Evolutionary conservation across 2,329 filamentous ascomycete genomes (phyloP).

Genomic region (Exophiala viscosa): DNA sequence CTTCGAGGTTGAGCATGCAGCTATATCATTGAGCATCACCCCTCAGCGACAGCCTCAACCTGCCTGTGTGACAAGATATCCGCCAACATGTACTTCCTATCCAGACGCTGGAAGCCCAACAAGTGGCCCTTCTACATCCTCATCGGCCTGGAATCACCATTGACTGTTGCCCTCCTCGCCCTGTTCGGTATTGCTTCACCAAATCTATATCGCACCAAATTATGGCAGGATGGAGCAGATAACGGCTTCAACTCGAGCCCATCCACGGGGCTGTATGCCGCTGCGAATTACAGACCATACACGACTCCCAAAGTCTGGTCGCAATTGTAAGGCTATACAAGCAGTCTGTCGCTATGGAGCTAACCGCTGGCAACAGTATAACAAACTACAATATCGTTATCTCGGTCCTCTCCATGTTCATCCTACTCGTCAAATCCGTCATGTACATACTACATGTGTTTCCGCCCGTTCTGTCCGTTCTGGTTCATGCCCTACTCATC

Average conservation of each 20-base stretch:
- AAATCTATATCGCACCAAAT: slow-evolving; percentile 57
- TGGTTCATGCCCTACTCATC: slow-evolving; percentile 51
- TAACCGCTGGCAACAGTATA: slow-evolving; percentile 41
- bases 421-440: slow-evolving; percentile 56
- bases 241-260: slow-evolving; percentile 63
- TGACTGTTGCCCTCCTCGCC: slow-evolving; percentile 56
- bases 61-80: background rate
- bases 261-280: slow-evolving; percentile 53
- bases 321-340: slow-evolving; percentile 48
- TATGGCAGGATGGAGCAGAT: slow-evolving; percentile 60
- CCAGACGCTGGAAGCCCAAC: slow-evolving; percentile 53
- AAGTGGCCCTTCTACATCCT: slow-evolving; percentile 47
- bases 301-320: slow-evolving; percentile 57
- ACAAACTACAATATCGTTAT: slow-evolving; percentile 61
- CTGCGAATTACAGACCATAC: slow-evolving; percentile 57
- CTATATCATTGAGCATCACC: slow-evolving; percentile 1
- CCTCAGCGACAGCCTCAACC: background rate
- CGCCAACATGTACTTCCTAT: slow-evolving; percentile 41
- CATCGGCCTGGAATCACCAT: slow-evolving; percentile 53
- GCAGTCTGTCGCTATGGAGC: slow-evolving; percentile 4
- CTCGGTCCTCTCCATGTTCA: slow-evolving; percentile 58
- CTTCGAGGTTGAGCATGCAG: slow-evolving; percentile 9
- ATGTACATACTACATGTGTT: slow-evolving; percentile 56
- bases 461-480: slow-evolving; percentile 52
- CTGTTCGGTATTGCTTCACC: slow-evolving; percentile 61